Evolutionary conservation across 805 yeast genomes (phyloP).

Genomic region (Saccharomycopsis sp.): DNA sequence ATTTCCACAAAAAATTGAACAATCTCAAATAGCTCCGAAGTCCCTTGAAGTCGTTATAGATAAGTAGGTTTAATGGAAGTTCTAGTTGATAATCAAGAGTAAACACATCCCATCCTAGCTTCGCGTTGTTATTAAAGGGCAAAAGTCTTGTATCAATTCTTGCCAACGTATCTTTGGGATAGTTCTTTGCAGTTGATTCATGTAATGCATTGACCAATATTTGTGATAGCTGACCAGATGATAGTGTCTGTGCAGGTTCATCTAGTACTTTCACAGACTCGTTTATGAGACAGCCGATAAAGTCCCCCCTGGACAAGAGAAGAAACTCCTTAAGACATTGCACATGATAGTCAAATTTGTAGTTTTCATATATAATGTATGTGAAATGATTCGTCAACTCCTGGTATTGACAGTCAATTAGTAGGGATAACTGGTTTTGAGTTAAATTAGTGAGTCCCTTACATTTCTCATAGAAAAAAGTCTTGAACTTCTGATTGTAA

Average conservation of each 20-base stretch:
- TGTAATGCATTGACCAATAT: conserved; percentile 59
- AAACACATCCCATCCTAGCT: conserved; percentile 82
- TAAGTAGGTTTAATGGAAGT: conserved; percentile 25
- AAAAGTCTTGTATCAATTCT: conserved; percentile 78
- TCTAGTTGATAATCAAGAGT: conserved; percentile 67
- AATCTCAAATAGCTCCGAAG: conserved; percentile 62
- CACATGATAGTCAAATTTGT: conserved; percentile 13
- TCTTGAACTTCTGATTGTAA: conserved; percentile 29
- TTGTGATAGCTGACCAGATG: conserved; percentile 59
- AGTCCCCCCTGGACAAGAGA: conserved; percentile 74
- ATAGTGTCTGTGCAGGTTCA: conserved; percentile 55
- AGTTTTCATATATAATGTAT: conserved; percentile 11
- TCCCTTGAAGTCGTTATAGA: conserved; percentile 31
- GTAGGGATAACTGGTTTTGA: conserved; percentile 8
- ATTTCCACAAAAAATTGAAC: conserved; percentile 80
- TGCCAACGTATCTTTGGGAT: conserved; percentile 35
- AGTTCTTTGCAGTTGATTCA: conserved; percentile 42
- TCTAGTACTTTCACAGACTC: conserved; percentile 48
- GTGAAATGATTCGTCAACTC: conserved; percentile 17
- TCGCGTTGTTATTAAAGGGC: conserved; percentile 53
- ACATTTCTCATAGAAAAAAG: conserved; percentile 7
- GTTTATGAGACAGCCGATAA: conserved; percentile 56
- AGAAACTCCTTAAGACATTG: conserved; percentile 34
- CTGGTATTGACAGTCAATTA: conserved; percentile 16
- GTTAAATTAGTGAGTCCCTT: conserved; percentile 6